Evolutionary conservation across 345 rosid genomes (phyloP).

Genomic region (Cardiospermum halicacabum): DNA sequence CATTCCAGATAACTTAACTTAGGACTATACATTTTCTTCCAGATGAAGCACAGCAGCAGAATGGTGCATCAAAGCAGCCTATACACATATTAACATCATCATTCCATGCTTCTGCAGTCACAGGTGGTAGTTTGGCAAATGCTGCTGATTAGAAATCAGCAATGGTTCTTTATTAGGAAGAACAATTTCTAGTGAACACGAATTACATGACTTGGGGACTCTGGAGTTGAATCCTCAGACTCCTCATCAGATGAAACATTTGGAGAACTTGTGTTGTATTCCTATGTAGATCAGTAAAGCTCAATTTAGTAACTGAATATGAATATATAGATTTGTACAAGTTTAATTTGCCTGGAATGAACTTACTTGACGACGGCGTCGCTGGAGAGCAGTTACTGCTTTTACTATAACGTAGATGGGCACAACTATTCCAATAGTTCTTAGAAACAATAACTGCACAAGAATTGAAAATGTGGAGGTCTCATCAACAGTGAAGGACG

Average conservation of each 20-base stretch:
- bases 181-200: conserved; percentile 18
- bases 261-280: conserved; percentile 23
- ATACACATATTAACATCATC: not conserved
- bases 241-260: conserved; percentile 54
- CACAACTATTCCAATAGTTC: conserved; percentile 57
- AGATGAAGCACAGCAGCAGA: not conserved
- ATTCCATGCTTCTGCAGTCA: conserved; percentile 4
- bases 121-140: not conserved
- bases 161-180: not conserved
- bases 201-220: conserved; percentile 32
- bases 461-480: not conserved
- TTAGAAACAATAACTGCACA: conserved; percentile 52
- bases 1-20: conserved; percentile 1
- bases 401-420: conserved; percentile 60
- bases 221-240: conserved; percentile 29
- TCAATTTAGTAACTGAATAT: not conserved
- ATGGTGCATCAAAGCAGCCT: not conserved
- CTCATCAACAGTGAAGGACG: not conserved
- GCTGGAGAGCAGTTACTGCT: conserved; percentile 44
- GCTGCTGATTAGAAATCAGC: conserved; percentile 2
- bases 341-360: not conserved
- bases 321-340: not conserved
- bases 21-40: not conserved
- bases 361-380: conserved; percentile 40
- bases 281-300: conserved; percentile 24